phyloP scores from a whole-genome alignment of 2,329 filamentous ascomycete genomes.

The Botryotinia narcissicola region DNA sequence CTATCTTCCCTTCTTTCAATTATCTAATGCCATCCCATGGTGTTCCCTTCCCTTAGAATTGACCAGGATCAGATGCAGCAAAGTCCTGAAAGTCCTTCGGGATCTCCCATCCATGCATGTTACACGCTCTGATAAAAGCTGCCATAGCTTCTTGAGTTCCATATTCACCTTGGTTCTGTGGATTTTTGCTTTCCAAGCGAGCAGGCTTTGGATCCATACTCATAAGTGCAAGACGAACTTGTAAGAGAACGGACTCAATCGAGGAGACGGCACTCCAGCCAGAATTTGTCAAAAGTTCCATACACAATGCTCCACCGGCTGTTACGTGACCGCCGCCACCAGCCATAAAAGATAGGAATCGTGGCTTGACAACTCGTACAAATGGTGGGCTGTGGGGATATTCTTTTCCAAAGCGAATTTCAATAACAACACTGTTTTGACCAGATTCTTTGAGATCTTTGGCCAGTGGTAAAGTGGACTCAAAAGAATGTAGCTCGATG shows the following conservation, averaged over 20 bases:
- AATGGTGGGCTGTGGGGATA: conserved; percentile 82
- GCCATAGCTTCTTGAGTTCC: conserved; percentile 66
- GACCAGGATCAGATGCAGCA: not conserved
- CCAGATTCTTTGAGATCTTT: conserved; percentile 66
- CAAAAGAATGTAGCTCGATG: conserved; percentile 83
- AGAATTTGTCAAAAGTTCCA: conserved; percentile 78
- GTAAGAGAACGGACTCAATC: conserved; percentile 77
- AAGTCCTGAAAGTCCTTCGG: conserved; percentile 56
- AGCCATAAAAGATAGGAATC: conserved; percentile 66
- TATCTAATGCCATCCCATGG: conserved; percentile 27
- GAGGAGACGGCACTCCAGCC: conserved; percentile 75
- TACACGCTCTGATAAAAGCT: conserved; percentile 69
- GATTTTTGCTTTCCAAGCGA: conserved; percentile 50
- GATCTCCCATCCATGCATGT: conserved; percentile 68
- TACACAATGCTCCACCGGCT: conserved; percentile 75
- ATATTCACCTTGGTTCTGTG: conserved; percentile 51
- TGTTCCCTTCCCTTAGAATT: not conserved
- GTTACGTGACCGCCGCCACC: conserved; percentile 89
- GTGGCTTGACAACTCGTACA: conserved; percentile 76
- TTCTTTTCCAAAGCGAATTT: conserved; percentile 74
- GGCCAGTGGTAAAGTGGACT: conserved; percentile 64
- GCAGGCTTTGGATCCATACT: conserved; percentile 68
- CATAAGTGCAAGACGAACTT: conserved; percentile 74
- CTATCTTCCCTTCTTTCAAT: not conserved
- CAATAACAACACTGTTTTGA: conserved; percentile 69